Conservation (phyloP, 345 rosid species). For the Melaleuca quinquenervia region DNA sequence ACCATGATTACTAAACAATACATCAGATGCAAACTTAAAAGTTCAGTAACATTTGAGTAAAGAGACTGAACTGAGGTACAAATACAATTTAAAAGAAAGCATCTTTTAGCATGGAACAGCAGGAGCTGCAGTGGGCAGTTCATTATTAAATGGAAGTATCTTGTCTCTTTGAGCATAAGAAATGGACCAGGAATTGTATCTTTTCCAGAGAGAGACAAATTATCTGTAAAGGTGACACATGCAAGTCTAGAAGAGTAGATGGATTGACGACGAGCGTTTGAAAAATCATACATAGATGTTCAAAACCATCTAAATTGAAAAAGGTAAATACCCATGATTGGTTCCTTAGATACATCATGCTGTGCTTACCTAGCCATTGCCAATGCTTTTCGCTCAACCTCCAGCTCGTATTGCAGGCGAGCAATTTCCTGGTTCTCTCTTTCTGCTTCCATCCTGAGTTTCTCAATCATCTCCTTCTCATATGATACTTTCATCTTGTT, state of each 20-base stretch:
- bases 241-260: background rate
- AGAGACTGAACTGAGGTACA: background rate
- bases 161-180: background rate
- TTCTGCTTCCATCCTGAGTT: slow-evolving; percentile 55
- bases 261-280: background rate
- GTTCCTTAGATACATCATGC: background rate
- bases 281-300: background rate
- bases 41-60: background rate
- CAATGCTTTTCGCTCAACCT: slow-evolving; percentile 78
- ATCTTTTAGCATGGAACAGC: background rate
- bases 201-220: background rate
- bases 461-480: slow-evolving; percentile 67
- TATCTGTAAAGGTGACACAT: background rate
- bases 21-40: background rate
- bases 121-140: background rate
- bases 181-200: background rate
- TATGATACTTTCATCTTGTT: slow-evolving; percentile 67
- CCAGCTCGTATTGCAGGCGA: slow-evolving; percentile 64
- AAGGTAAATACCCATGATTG: background rate
- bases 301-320: background rate
- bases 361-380: slow-evolving; percentile 63
- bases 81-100: background rate
- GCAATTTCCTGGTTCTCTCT: slow-evolving; percentile 61
- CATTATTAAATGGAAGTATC: background rate
- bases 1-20: background rate